These are phyloP conservation scores for Psilocybe cyanescens DNA, from an alignment of 768 basidiomycete species.

Conservation along the genomic window DNA sequence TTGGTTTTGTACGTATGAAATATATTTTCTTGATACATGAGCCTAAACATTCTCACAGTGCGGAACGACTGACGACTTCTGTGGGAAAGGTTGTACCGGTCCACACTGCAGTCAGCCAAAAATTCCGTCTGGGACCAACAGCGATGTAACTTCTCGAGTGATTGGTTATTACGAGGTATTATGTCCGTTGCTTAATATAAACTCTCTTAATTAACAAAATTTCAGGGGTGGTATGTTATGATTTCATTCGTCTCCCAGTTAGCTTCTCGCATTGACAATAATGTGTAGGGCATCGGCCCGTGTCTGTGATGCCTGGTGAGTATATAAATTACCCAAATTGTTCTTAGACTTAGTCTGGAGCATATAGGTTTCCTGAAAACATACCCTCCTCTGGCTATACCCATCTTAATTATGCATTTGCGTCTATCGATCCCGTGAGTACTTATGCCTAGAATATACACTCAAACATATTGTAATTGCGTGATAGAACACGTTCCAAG, in stretches of 20 bases:
- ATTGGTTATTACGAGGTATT: not conserved
- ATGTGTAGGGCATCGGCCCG: not conserved
- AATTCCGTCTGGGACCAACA: not conserved
- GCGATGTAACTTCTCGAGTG: not conserved
- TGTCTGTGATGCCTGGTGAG: not conserved
- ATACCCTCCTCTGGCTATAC: not conserved
- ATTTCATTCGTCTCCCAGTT: not conserved
- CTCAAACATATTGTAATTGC: not conserved
- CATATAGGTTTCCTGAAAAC: not conserved
- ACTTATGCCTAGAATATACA: not conserved
- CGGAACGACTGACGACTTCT: slow-evolving; percentile 15
- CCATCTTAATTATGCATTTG: not conserved
- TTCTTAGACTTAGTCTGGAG: not conserved
- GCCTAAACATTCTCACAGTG: not conserved
- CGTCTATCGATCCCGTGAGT: not conserved
- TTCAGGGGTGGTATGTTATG: not conserved
- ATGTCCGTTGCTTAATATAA: slow-evolving; percentile 9
- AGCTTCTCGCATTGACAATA: not conserved
- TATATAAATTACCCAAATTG: not conserved
- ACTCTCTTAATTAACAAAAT: slow-evolving; percentile 8
- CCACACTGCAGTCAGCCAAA: not conserved
- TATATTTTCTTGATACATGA: slow-evolving; percentile 8
- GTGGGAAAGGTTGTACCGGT: not conserved
- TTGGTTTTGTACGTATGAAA: not conserved
- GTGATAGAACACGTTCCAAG: slow-evolving; percentile 13